Conservation (phyloP, 768 basidiomycete genomes). For the Mycena polygramma region DNA sequence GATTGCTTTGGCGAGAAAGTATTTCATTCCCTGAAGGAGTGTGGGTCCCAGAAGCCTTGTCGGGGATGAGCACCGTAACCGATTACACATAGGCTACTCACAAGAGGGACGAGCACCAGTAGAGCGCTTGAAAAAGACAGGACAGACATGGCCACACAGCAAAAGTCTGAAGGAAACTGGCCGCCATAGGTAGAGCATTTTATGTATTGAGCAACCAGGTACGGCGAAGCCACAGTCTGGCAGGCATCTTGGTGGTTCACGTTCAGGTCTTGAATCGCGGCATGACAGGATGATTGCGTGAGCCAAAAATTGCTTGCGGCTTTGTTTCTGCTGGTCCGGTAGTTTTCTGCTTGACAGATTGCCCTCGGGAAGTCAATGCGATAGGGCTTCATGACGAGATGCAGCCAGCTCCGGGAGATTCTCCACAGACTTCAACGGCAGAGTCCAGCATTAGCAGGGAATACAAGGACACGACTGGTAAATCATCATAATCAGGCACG, state of each 20-base stretch:
- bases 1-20: constrained; percentile 41
- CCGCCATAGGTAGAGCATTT: neutral
- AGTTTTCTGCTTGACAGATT: constrained; percentile 34
- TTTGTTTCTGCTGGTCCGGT: neutral
- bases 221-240: constrained; percentile 24
- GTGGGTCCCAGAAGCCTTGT: constrained; percentile 22
- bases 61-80: neutral
- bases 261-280: constrained; percentile 25
- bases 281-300: constrained; percentile 32
- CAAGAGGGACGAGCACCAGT: constrained; percentile 28
- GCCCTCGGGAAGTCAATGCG: constrained; percentile 34
- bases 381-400: neutral
- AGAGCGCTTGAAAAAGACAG: constrained; percentile 27
- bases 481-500: neutral
- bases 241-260: constrained; percentile 20
- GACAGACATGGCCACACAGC: constrained; percentile 35
- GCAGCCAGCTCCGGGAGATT: neutral
- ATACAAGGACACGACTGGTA: neutral
- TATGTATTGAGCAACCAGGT: constrained; percentile 31
- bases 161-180: constrained; percentile 21
- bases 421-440: neutral
- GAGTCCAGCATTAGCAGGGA: neutral
- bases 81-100: constrained; percentile 4
- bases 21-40: constrained; percentile 13
- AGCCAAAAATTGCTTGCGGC: constrained; percentile 13